Evolutionary conservation across 441 rosid species (phyloP).

Genomic region (Gossypium aridum): DNA sequence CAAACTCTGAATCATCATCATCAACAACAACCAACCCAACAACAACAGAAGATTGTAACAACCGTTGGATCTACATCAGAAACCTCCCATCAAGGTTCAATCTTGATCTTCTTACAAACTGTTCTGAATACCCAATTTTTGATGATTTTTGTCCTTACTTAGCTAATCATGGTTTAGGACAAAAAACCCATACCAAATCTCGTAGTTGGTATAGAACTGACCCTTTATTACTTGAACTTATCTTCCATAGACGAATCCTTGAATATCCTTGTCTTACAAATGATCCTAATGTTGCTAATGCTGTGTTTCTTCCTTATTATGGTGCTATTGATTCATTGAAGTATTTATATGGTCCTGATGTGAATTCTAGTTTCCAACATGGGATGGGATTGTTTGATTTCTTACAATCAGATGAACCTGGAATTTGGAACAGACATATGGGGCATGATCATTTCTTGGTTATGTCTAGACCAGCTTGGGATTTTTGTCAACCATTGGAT

Average conservation of each 20-base stretch:
- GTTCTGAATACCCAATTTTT: constrained; percentile 57
- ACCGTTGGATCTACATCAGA: constrained; percentile 87
- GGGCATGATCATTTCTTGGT: constrained; percentile 84
- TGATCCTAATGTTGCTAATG: constrained; percentile 62
- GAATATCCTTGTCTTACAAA: constrained; percentile 77
- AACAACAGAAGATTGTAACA: constrained; percentile 33
- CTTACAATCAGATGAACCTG: constrained; percentile 32
- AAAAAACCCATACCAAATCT: constrained; percentile 67
- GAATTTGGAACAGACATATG: constrained; percentile 47
- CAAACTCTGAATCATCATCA: constrained; percentile 7
- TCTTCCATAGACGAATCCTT: constrained; percentile 74
- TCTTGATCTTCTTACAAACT: constrained; percentile 72
- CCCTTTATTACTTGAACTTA: constrained; percentile 60
- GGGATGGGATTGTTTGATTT: constrained; percentile 59
- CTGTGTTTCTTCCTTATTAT: constrained; percentile 78
- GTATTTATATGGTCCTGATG: constrained; percentile 69
- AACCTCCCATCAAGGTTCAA: constrained; percentile 70
- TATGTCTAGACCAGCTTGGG: constrained; percentile 95
- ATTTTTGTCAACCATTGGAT: constrained; percentile 65
- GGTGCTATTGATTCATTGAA: constrained; percentile 67
- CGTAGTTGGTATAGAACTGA: constrained; percentile 87
- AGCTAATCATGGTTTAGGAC: constrained; percentile 83
- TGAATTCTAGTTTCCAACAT: constrained; percentile 58
- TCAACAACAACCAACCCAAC: not conserved
- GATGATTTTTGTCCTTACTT: constrained; percentile 62